Base-by-base conservation (phyloP, 2,329 filamentous ascomycete genomes). In the Fusarium sp. region DNA sequence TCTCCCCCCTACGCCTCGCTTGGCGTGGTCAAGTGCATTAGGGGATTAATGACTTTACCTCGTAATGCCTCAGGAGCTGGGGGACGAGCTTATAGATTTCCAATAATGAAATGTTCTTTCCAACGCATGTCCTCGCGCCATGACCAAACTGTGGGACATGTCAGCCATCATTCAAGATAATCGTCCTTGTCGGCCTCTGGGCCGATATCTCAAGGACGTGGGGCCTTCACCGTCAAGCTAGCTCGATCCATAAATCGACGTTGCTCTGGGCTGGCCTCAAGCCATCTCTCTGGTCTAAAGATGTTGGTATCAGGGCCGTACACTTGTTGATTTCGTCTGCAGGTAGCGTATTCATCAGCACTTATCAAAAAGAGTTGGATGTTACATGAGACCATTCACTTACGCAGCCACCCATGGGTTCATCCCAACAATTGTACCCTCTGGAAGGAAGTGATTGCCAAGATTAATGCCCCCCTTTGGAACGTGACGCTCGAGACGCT, bases 31-130 rank as follows among this genome's bases (percentile, higher is more conserved):
- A 31, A 31, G 29, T 31, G 11, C 29, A 10, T 31, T 31, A 3
- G 29, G 29, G 29, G 29, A 31, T 31, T 31, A 9, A 31, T 31
- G 14, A 42, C 17, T 20, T 42, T 42, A 42, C 38, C 38, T 42
- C 38, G 38, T 42, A 42, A 20, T 42, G 7, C 20, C 38, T 42
- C 38, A 62, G 22, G 31, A 67, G 33, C 42, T 64, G 60, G 5
- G 65, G 65, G 6, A 62, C 46, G 1, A 67, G 20, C 51, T 67
- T 67, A 42, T 67, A 60, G 10, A 67, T 56, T 24, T 67, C 65
- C 57, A 42, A 57, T 10, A 67, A 24, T 10, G 65, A 62, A 9
- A 67, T 67, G 17, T 67, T 64, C 36, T 67, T 67, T 8, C 65
- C 65, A 38, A 67, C 56, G 27, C 65, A 67, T 14, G 65, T 67